These are phyloP conservation scores for Cymbopogon citratus DNA, from an alignment of 176 grass and related monocot species.

Conservation along the genomic window DNA sequence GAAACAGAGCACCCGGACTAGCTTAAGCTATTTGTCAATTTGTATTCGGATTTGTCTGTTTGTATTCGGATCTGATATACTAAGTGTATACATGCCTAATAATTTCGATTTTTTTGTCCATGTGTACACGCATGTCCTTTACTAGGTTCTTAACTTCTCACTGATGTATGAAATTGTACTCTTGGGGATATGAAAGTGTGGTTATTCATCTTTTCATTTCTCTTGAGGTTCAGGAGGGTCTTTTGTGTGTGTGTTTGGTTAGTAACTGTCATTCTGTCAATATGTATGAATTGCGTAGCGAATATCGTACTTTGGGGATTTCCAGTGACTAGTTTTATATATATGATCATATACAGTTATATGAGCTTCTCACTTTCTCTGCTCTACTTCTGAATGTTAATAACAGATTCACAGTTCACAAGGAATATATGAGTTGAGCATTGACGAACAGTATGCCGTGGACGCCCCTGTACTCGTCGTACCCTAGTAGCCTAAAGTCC, in stretches of 20 bases:
- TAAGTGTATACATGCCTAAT: neutral
- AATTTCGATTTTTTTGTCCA: neutral
- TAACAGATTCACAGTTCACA: neutral
- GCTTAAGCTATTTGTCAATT: neutral
- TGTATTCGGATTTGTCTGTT: neutral
- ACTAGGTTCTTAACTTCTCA: neutral
- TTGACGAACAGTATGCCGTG: slow-evolving; percentile 57
- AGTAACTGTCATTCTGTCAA: neutral
- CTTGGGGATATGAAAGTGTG: neutral
- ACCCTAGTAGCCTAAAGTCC: slow-evolving; percentile 37
- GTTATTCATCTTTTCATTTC: neutral
- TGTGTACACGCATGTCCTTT: neutral
- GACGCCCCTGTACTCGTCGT: slow-evolving; percentile 39
- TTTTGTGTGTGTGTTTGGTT: neutral
- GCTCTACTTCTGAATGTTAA: neutral
- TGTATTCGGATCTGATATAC: neutral
- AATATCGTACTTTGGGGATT: neutral
- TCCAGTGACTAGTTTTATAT: neutral
- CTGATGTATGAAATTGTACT: neutral
- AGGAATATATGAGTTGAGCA: slow-evolving; percentile 10
- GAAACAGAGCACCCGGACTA: neutral
- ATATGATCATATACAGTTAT: neutral
- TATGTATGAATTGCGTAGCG: neutral
- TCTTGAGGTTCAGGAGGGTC: neutral
- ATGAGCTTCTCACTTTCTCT: neutral